Conservation (phyloP, 75 land plant species). For the Chamaecyparis obtusa region DNA sequence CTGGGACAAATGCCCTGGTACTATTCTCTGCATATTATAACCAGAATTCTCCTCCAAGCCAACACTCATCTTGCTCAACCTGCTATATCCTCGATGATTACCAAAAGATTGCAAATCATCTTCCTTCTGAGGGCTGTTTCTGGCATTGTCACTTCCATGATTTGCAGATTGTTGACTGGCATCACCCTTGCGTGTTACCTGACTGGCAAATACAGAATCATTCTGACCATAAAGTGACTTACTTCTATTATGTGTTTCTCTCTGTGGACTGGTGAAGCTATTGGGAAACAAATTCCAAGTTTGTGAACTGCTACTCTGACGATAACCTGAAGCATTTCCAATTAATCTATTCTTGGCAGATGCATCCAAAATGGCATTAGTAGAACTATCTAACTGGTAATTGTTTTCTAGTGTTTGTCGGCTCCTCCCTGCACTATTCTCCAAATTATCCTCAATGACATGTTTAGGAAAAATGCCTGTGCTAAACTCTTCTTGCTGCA, state of each 20-base stretch:
- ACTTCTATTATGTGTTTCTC: background rate
- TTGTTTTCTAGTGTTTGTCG: background rate
- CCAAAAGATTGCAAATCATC: conserved; percentile 4
- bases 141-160: background rate
- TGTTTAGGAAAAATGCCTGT: conserved; percentile 2
- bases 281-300: conserved; percentile 10
- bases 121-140: conserved; percentile 3
- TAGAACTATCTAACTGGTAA: background rate
- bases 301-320: conserved; percentile 7
- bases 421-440: background rate
- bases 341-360: background rate
- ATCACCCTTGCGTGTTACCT: conserved; percentile 1
- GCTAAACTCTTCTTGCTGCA: conserved; percentile 5
- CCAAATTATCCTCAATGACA: background rate
- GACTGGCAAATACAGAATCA: background rate
- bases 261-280: conserved; percentile 2
- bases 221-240: conserved; percentile 4
- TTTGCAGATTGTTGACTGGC: background rate
- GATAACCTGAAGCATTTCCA: background rate
- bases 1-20: conserved; percentile 1
- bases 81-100: conserved; percentile 7
- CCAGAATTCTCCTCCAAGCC: conserved; percentile 1
- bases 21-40: background rate
- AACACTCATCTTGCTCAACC: conserved; percentile 4
- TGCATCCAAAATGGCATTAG: background rate